Conservation (phyloP, 345 rosid genomes). For the Eucalyptus caleyi region DNA sequence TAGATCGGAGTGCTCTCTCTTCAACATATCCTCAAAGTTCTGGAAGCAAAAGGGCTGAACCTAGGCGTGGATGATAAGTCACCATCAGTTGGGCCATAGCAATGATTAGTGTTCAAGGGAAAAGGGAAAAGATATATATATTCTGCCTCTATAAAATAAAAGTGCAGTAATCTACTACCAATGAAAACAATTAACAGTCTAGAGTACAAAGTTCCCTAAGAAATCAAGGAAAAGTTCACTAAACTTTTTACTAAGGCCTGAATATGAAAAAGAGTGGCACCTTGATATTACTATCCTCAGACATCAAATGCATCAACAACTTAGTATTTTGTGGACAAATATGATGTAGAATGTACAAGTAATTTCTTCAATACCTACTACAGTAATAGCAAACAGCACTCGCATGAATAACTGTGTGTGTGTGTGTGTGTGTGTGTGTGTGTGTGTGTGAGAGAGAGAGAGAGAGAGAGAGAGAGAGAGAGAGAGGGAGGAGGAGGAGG, state of each 20-base stretch:
- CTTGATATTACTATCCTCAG: not conserved
- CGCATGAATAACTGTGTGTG: not conserved
- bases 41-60: constrained; percentile 62
- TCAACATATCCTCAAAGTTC: constrained; percentile 46
- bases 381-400: not conserved
- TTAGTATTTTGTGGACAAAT: not conserved
- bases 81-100: not conserved
- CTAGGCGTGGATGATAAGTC: not conserved
- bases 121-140: not conserved
- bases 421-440: no score
- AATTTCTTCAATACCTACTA: not conserved
- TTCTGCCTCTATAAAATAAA: not conserved
- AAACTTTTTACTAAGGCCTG: not conserved
- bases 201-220: not conserved
- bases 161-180: not conserved
- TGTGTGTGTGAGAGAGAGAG: not conserved
- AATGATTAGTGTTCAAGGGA: not conserved
- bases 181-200: not conserved
- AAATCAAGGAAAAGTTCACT: not conserved
- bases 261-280: not conserved
- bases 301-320: not conserved
- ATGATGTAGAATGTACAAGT: not conserved
- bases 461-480: not conserved
- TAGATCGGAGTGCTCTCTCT: constrained; percentile 46
- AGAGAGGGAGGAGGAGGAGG: not conserved